These are phyloP conservation scores for Dothistroma septosporum DNA, from an alignment of 2,329 filamentous ascomycete species.

Conservation along the genomic window DNA sequence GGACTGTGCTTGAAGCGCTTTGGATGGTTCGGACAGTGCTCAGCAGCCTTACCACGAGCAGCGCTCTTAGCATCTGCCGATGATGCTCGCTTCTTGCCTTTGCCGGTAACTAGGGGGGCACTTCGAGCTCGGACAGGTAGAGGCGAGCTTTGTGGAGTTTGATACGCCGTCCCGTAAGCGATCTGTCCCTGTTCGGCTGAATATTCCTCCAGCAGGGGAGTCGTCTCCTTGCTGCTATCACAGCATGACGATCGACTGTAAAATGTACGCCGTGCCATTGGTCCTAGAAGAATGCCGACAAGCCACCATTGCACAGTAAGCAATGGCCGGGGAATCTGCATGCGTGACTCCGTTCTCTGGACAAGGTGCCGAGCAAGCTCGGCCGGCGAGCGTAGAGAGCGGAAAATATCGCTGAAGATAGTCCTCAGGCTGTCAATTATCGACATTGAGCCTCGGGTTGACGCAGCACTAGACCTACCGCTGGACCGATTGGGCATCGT, in stretches of 20 bases:
- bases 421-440: conserved; percentile 23
- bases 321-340: conserved; percentile 29
- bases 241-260: not conserved
- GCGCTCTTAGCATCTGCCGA: conserved; percentile 6
- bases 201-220: conserved; percentile 11
- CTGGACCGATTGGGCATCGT: conserved; percentile 4
- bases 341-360: conserved; percentile 27
- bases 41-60: conserved; percentile 6
- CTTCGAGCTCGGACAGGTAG: conserved; percentile 3
- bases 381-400: conserved; percentile 22
- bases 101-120: conserved; percentile 18
- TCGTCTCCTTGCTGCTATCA: not conserved
- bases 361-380: conserved; percentile 31
- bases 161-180: conserved; percentile 26
- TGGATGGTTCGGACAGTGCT: conserved; percentile 14
- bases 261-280: conserved; percentile 27
- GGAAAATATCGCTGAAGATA: conserved; percentile 29
- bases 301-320: conserved; percentile 36
- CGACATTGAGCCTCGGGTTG: conserved; percentile 13
- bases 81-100: conserved; percentile 26
- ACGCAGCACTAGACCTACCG: conserved; percentile 15
- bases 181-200: conserved; percentile 10
- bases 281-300: conserved; percentile 32
- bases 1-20: conserved; percentile 31
- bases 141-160: conserved; percentile 19